A percentile compares a stretch with the other conserved stretches of the same genome.
These are phyloP conservation scores for Pseudogymnoascus sp. DNA, from an alignment of 2,329 filamentous ascomycete species.

Conservation along the genomic window DNA sequence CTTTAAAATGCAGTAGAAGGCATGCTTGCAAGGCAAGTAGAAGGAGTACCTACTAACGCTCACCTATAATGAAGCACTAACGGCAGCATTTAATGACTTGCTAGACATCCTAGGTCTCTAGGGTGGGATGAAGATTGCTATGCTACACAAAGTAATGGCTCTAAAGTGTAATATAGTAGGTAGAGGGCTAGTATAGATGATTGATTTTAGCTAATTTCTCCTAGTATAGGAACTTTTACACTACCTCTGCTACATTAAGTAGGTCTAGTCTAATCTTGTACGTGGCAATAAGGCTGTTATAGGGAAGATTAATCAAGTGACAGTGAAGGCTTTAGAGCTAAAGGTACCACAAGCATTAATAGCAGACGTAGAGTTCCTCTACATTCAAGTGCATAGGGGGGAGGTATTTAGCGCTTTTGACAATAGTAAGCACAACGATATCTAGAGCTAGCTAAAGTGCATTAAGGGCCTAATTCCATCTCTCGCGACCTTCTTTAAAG, in stretches of 20 bases:
- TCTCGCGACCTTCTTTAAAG: background rate
- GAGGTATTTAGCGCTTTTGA: background rate
- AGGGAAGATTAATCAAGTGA: background rate
- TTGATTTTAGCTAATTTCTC: background rate
- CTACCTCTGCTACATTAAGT: background rate
- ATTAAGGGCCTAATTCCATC: background rate
- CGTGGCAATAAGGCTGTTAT: background rate
- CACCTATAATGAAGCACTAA: slow-evolving; percentile 9
- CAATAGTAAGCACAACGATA: background rate
- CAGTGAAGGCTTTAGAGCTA: background rate
- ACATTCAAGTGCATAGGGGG: background rate
- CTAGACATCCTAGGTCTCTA: slow-evolving; percentile 15
- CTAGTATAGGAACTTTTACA: background rate
- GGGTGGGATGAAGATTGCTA: slow-evolving; percentile 14
- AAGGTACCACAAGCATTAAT: background rate
- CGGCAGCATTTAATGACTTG: slow-evolving; percentile 12
- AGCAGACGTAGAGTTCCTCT: background rate
- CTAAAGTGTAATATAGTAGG: background rate
- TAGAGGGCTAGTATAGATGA: background rate
- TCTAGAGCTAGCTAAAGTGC: background rate
- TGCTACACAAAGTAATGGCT: background rate
- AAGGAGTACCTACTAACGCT: background rate
- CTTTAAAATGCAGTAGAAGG: background rate
- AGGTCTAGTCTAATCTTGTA: background rate
- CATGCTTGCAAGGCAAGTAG: background rate